Conservation (phyloP, 331 rosid species). For the Stylosanthes scabra region DNA sequence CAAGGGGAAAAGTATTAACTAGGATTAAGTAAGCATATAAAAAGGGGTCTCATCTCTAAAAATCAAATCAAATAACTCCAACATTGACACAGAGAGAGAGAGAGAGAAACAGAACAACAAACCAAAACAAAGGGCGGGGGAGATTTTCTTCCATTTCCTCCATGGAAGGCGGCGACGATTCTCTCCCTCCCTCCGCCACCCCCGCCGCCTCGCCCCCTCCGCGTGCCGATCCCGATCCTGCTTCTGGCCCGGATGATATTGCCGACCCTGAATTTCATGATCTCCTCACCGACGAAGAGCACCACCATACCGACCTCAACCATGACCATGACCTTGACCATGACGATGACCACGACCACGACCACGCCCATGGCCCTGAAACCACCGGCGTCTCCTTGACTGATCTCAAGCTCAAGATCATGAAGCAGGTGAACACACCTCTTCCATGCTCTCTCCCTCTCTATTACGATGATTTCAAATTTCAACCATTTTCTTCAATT, state of each 20-base stretch:
- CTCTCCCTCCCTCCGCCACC: slow-evolving; percentile 38
- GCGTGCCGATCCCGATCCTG: slow-evolving; percentile 46
- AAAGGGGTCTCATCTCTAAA: slow-evolving; percentile 19
- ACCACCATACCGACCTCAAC: too few relatives aligned
- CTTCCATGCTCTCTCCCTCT: background rate
- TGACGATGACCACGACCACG: slow-evolving; percentile 49
- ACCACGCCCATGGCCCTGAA: slow-evolving; percentile 42
- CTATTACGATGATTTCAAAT: background rate
- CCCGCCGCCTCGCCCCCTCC: slow-evolving; percentile 28
- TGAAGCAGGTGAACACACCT: slow-evolving; percentile 65
- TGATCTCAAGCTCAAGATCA: slow-evolving; percentile 81
- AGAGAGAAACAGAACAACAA: slow-evolving; percentile 45
- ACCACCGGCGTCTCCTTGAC: slow-evolving; percentile 59
- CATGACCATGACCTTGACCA: slow-evolving; percentile 41
- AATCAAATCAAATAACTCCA: background rate
- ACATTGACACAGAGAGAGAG: background rate
- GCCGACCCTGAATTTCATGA: slow-evolving; percentile 54
- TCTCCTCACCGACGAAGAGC: slow-evolving; percentile 69
- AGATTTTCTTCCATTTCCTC: slow-evolving; percentile 39
- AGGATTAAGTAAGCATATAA: too few relatives aligned
- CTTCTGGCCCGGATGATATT: slow-evolving; percentile 34
- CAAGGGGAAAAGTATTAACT: background rate
- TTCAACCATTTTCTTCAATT: background rate
- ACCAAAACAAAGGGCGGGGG: slow-evolving; percentile 49
- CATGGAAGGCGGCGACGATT: slow-evolving; percentile 79